phyloP scores from a whole-genome alignment of 805 yeast genomes.

The Yamadazyma takamatsuzukensis region DNA sequence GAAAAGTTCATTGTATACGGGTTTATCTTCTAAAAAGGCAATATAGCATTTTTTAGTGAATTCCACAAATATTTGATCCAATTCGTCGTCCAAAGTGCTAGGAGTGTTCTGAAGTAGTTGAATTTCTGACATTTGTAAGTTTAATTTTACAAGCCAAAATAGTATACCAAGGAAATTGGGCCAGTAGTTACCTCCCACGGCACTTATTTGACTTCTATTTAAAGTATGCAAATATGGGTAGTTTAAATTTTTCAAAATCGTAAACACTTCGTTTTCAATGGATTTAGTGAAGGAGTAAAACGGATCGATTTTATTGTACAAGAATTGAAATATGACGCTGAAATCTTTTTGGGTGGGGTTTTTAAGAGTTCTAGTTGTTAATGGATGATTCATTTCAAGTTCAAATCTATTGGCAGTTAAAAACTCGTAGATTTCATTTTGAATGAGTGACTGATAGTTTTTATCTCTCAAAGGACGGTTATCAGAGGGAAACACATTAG shows the following conservation, averaged over 20 bases:
- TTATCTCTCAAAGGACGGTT: conserved; percentile 78
- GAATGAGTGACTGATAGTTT: conserved; percentile 60
- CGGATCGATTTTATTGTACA: conserved; percentile 76
- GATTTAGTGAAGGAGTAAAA: conserved; percentile 65
- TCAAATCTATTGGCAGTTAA: conserved; percentile 65
- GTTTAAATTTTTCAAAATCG: conserved; percentile 56
- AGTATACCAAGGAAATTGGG: conserved; percentile 76
- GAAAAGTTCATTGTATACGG: conserved; percentile 43
- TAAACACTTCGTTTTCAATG: conserved; percentile 72
- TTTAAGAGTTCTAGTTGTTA: conserved; percentile 59
- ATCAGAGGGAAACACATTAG: conserved; percentile 37
- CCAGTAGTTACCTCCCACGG: conserved; percentile 91
- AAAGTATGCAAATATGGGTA: conserved; percentile 82
- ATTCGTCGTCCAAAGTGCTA: conserved; percentile 33
- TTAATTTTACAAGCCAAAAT: conserved; percentile 72
- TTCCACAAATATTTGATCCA: conserved; percentile 51
- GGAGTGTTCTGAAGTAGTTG: conserved; percentile 22
- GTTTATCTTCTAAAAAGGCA: conserved; percentile 57
- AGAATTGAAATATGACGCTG: conserved; percentile 70
- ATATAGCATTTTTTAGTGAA: conserved; percentile 67
- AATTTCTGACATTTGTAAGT: conserved; percentile 27
- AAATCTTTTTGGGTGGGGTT: conserved; percentile 89
- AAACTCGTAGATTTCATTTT: conserved; percentile 65
- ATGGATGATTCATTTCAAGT: conserved; percentile 65
- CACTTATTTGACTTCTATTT: conserved; percentile 80